Evolutionary conservation across 148 eudicot species (phyloP), one percentile per base, ranked within the genome.

Genomic region (Rhododendron molle): DNA sequence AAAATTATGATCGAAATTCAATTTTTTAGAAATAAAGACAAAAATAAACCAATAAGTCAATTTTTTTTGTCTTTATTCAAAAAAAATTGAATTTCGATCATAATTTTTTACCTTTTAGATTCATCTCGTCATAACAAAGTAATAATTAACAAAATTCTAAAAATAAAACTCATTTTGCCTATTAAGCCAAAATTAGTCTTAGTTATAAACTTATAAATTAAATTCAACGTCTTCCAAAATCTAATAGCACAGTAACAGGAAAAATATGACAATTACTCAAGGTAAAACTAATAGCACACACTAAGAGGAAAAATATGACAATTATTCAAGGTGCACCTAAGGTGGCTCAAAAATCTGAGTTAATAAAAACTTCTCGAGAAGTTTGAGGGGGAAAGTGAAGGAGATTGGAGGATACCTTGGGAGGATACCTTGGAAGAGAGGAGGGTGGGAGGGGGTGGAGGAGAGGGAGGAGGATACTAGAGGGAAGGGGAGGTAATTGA

Each of bases 401-500:
- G 85, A 78, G 16, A 36, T 23, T 1, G 82, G 83, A 65, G 4
- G 82, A 65, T 85, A 89, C 87, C 88, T 82, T 28, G n/a, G 77
- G 52, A 43, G 72, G n/a, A n/a, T n/a, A 89, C 87, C 88, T 82
- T 28, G n/a, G 77, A 60, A 43, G 72, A 50, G 65, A 38, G 72
- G 78, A 89, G 16, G 11, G 86, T 7, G 82, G 76, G 26, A 81
- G 87, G 78, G 40, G 82, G 90, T 71, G 32, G 87, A 11, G 79
- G 88, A 40, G 0, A 6, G 5, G 5, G 40, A 38, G 81, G 36
- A 65, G 88, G 73, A 69, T 7, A 73, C 87, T 52, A 76, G 76
- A 46, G 96, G 88, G 56, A 89, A 85, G 40, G 81, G 92, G 84
- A 92, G 91, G 46, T 94, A 94, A 60, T 86, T 91, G 77, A 94